phyloP scores from a whole-genome alignment of 2,329 filamentous ascomycete species.

The Neopestalotiopsis rosae region DNA sequence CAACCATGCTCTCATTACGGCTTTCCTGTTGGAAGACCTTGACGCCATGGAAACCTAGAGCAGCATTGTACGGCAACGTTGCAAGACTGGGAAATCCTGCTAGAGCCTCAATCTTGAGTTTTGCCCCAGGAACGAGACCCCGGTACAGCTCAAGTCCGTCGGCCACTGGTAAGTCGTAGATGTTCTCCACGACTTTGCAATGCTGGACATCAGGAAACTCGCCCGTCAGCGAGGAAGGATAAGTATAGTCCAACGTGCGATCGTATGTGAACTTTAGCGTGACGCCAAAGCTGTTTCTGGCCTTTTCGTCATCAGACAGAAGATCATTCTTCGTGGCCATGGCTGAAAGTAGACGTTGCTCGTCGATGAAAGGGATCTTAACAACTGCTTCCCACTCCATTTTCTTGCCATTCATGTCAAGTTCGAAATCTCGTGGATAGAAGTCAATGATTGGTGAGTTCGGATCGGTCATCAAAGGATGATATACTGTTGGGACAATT shows the following conservation, averaged over 20 bases:
- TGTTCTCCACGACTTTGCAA: slow-evolving; percentile 93
- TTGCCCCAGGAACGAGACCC: slow-evolving; percentile 82
- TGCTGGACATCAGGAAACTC: slow-evolving; percentile 87
- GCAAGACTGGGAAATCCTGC: slow-evolving; percentile 93
- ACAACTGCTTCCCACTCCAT: slow-evolving; percentile 99
- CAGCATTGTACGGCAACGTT: slow-evolving; percentile 81
- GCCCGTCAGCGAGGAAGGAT: slow-evolving; percentile 85
- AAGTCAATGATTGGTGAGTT: slow-evolving; percentile 96
- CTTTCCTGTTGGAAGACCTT: slow-evolving; percentile 96
- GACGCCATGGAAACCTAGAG: slow-evolving; percentile 85
- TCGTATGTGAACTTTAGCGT: slow-evolving; percentile 92
- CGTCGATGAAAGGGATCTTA: slow-evolving; percentile 98
- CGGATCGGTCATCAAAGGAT: slow-evolving; percentile 88
- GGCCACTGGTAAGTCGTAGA: slow-evolving; percentile 91
- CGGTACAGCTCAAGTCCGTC: slow-evolving; percentile 87
- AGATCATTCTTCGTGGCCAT: slow-evolving; percentile 85
- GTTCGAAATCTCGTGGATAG: slow-evolving; percentile 93
- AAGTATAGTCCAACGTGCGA: slow-evolving; percentile 76
- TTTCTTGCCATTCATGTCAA: slow-evolving; percentile 99
- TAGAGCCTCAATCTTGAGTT: slow-evolving; percentile 81
- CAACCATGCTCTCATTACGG: slow-evolving; percentile 93
- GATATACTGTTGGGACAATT: slow-evolving; percentile 88
- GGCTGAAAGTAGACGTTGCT: slow-evolving; percentile 80
- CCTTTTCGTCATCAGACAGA: slow-evolving; percentile 78
- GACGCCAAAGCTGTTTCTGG: slow-evolving; percentile 88